These are phyloP conservation scores for Ottelia alismoides DNA, from an alignment of 106 monocot species.

Conservation along the genomic window DNA sequence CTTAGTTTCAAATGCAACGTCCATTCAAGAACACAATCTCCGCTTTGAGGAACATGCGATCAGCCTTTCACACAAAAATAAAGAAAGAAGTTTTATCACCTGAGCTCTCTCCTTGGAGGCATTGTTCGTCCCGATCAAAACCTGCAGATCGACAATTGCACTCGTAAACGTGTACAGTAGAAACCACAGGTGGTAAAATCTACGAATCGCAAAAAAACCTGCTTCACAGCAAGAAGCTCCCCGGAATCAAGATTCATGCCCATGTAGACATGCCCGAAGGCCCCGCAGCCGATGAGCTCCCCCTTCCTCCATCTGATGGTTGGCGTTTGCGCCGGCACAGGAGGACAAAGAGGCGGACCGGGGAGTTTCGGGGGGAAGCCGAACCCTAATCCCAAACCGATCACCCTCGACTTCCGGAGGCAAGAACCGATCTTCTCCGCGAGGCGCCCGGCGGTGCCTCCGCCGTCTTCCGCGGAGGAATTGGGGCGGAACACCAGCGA, in stretches of 20 bases:
- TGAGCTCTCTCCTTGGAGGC: conserved; percentile 85
- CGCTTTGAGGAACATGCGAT: background rate
- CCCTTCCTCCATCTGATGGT: conserved; percentile 85
- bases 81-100: conserved; percentile 30
- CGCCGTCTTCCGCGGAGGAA: conserved; percentile 12
- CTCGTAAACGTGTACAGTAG: background rate
- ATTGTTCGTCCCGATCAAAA: conserved; percentile 65
- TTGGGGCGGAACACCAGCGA: conserved; percentile 53
- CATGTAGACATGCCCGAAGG: conserved; percentile 93
- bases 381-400: conserved; percentile 53
- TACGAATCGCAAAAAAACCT: conserved; percentile 27
- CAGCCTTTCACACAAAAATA: background rate
- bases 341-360: conserved; percentile 3
- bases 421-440: conserved; percentile 67
- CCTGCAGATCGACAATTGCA: conserved; percentile 25
- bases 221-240: conserved; percentile 78
- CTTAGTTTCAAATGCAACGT: background rate
- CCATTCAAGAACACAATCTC: background rate
- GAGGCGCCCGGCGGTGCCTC: conserved; percentile 10
- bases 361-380: conserved; percentile 31
- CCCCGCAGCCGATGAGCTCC: conserved; percentile 77
- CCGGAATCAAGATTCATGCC: conserved; percentile 98
- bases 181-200: too few relatives aligned
- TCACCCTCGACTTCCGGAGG: conserved; percentile 68
- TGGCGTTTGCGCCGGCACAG: background rate